Evolutionary conservation across 257 asterid species (phyloP), one percentile per base, ranked within the genome.

Genomic region (Solanum paucissectum): DNA sequence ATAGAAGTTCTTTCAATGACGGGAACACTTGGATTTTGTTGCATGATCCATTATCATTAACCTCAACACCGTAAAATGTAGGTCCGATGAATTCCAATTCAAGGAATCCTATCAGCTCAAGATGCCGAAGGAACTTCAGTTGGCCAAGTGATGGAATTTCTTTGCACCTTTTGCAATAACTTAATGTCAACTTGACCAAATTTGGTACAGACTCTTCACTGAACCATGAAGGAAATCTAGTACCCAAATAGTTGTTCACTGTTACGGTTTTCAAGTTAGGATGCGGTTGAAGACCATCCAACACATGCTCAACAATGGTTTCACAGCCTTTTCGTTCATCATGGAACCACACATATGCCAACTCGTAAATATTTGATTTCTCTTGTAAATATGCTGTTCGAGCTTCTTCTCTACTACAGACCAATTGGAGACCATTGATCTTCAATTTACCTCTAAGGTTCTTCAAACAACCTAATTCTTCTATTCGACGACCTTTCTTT

Each of bases 221-320:
- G 37, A 87, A 87, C 92, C 91, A 88, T 38, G 83, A 13, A 7
- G 93, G 87, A n/a, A 91, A 85, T 5, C 12, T 49, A 1, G 49
- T 7, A 9, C 92, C 89, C 16, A 20, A 44, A 32, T 64, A 88
- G 5, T 73, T 10, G 0, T 2, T 3, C 62, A 91, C 85, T 0
- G 0, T 7, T 21, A 89, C 25, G 12, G 42, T 34, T 83, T 87
- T 87, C 86, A 91, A 32, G 49, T 90, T 60, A 16, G n/a, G 14
- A n/a, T 87, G 89, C 4, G 91, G 91, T 23, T 84, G 84, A 23
- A 90, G 90, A 27, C 87, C 88, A 23, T 91, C 87, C 33, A 91
- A 62, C 16, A 90, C 86, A 73, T 49, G 37, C 7, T 88, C 85
- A 21, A 44, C 42, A 37, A 55, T 38, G n/a, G 9, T 25, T 5